Evolutionary conservation across 1,284 basidiomycete genomes (phyloP), one percentile per base, ranked within the genome.

Genomic region (Salmacisia buchloeana): DNA sequence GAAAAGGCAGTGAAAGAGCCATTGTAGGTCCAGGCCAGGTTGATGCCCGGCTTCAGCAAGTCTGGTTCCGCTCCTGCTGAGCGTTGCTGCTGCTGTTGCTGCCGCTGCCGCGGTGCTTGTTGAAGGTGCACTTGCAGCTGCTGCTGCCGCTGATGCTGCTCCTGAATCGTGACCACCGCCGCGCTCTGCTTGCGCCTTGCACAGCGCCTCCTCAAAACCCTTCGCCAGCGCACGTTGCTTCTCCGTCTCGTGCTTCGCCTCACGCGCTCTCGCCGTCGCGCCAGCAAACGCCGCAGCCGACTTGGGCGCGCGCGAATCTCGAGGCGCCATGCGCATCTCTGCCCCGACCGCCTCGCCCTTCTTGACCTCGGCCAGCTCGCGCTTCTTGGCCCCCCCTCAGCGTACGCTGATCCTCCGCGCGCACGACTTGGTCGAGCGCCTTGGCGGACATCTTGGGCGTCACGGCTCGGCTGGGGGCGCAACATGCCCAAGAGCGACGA

Each of bases 301-400:
- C 18, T 52, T 52, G 25, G 46, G 46, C 41, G 41, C 41, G 6
- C 41, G 41, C 23, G 41, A 21, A 52, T 52, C 46, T 10, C 7
- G 15, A 25, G 46, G 46, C n/a, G 29, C 29, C 15, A 52, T 7
- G 7, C 29, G 23, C 46, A 52, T 52, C 46, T 52, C 46, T 13
- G 5, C 18, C 46, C 29, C 23, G 23, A 25, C 13, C 46, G 23
- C 23, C 46, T 52, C 29, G 9, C 15, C n/a, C 23, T 18, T 6
- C 46, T 52, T 52, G 9, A 27, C 46, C 7, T 27, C 29, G 5
- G 23, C 7, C 9, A 52, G 46, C 25, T 52, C 46, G 7, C 29
- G 46, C 46, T 52, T 52, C 46, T 52, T 52, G 13, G 23, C 46
- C 46, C 29, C n/a, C 46, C 46, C 29, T 52, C 23, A 52, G 15